Percentiles rank a stretch among this genome's conserved stretches.
phyloP scores from a whole-genome alignment of 495 filamentous ascomycete genomes.

The Collariella sp. region DNA sequence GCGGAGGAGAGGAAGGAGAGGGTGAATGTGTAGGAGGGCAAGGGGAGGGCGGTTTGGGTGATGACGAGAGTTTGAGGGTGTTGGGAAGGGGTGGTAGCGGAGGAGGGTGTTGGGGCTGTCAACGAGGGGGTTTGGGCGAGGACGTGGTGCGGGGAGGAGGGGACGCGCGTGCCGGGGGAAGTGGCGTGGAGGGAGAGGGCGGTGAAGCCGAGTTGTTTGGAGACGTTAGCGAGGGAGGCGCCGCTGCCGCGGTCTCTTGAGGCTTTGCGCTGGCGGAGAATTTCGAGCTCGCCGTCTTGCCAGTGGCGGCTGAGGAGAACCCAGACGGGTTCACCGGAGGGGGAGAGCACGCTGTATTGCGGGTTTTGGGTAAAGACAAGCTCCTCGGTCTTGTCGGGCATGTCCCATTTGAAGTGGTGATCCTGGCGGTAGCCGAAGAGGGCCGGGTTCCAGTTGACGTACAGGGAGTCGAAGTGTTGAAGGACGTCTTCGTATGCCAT shows the following conservation, averaged over 20 bases:
- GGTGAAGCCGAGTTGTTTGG: constrained; percentile 61
- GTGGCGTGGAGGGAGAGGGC: constrained; percentile 71
- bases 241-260: constrained; percentile 13
- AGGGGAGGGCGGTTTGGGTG: constrained; percentile 65
- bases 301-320: constrained; percentile 81
- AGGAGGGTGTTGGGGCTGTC: constrained; percentile 90
- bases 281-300: constrained; percentile 40
- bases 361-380: constrained; percentile 70
- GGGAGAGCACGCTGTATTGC: constrained; percentile 63
- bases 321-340: constrained; percentile 60
- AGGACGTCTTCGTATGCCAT: constrained; percentile 76
- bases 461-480: constrained; percentile 88
- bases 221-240: constrained; percentile 30
- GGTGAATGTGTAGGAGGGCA: constrained; percentile 66
- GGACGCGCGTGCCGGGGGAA: constrained; percentile 55
- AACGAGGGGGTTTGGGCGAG: constrained; percentile 69
- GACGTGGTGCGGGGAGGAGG: constrained; percentile 52
- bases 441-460: constrained; percentile 92
- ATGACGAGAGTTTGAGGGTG: constrained; percentile 67
- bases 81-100: constrained; percentile 54
- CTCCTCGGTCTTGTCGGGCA: constrained; percentile 49
- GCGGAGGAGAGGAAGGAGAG: constrained; percentile 66
- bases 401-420: constrained; percentile 81
- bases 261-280: constrained; percentile 26
- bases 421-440: constrained; percentile 76